These are phyloP conservation scores for Pyrus betulifolia DNA, from an alignment of 306 rosid genomes.

Conservation along the genomic window DNA sequence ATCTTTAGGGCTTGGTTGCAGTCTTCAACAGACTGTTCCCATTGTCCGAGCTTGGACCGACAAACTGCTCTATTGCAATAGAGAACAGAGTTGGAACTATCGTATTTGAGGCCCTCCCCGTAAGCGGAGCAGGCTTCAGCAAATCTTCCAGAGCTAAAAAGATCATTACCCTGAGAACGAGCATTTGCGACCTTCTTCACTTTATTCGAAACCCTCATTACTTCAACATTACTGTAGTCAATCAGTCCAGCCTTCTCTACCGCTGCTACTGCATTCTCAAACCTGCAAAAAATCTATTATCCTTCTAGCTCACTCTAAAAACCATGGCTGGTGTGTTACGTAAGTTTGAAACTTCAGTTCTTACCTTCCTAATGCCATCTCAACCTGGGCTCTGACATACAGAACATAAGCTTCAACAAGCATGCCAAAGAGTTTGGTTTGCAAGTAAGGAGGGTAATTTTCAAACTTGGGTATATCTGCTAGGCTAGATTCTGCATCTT, in stretches of 20 bases:
- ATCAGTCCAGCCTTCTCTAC: conserved; percentile 61
- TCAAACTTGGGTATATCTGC: conserved; percentile 53
- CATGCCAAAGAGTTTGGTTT: conserved; percentile 64
- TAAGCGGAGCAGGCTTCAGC: conserved; percentile 81
- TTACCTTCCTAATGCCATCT: conserved; percentile 96
- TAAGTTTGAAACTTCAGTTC: background rate
- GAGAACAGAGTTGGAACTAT: conserved; percentile 54
- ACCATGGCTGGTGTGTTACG: background rate
- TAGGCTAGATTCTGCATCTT: conserved; percentile 59
- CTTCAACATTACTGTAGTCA: conserved; percentile 49
- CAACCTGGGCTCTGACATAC: conserved; percentile 63
- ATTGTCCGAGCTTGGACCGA: conserved; percentile 80
- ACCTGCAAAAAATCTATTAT: conserved; percentile 51
- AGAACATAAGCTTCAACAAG: conserved; percentile 66
- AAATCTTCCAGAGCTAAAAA: conserved; percentile 61
- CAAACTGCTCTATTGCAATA: conserved; percentile 89
- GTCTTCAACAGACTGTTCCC: conserved; percentile 86
- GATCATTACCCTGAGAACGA: conserved; percentile 73
- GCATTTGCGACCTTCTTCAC: conserved; percentile 73
- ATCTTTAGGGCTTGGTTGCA: conserved; percentile 76
- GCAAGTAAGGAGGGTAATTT: conserved; percentile 43
- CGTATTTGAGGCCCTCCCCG: conserved; percentile 86
- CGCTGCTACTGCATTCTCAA: conserved; percentile 63
- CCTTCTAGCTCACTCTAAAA: conserved; percentile 23
- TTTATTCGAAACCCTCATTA: conserved; percentile 41